phyloP scores from a whole-genome alignment of 169 alveolate genomes.

The Cryptosporidium meleagridis region DNA sequence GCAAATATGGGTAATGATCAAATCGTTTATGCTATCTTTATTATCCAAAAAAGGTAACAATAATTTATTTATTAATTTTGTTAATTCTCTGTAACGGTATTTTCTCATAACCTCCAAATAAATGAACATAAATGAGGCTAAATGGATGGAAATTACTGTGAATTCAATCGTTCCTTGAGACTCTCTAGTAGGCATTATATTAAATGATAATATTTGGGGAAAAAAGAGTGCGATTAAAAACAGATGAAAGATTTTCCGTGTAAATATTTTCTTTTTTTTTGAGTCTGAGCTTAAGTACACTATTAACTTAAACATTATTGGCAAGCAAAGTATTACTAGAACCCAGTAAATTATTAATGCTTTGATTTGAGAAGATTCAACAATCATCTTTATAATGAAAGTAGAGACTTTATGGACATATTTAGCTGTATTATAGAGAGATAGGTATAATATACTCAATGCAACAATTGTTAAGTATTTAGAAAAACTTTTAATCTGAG shows the following conservation, averaged over 20 bases:
- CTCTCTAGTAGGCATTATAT: neutral
- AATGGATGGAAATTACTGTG: slow-evolving; percentile 19
- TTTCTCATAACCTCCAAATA: slow-evolving; percentile 37
- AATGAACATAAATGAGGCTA: slow-evolving; percentile 1
- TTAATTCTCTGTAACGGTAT: neutral
- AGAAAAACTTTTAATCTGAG: neutral
- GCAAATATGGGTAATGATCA: slow-evolving; percentile 47
- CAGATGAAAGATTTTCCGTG: slow-evolving; percentile 38
- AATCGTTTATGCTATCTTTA: slow-evolving; percentile 43
- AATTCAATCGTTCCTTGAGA: neutral
- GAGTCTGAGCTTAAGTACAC: neutral
- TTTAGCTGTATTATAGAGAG: neutral
- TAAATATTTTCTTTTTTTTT: neutral
- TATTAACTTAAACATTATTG: neutral
- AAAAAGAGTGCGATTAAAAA: slow-evolving; percentile 22
- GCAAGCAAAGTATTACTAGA: neutral
- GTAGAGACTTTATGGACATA: neutral
- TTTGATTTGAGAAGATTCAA: neutral
- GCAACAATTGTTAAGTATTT: neutral
- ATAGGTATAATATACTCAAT: neutral
- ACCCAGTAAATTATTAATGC: slow-evolving; percentile 30
- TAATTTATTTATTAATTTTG: slow-evolving; percentile 3
- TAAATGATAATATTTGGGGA: slow-evolving; percentile 35
- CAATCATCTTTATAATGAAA: neutral
- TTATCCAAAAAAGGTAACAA: slow-evolving; percentile 48